phyloP scores from a whole-genome alignment of 2,329 filamentous ascomycete species.

The Leptographium radiaticola region DNA sequence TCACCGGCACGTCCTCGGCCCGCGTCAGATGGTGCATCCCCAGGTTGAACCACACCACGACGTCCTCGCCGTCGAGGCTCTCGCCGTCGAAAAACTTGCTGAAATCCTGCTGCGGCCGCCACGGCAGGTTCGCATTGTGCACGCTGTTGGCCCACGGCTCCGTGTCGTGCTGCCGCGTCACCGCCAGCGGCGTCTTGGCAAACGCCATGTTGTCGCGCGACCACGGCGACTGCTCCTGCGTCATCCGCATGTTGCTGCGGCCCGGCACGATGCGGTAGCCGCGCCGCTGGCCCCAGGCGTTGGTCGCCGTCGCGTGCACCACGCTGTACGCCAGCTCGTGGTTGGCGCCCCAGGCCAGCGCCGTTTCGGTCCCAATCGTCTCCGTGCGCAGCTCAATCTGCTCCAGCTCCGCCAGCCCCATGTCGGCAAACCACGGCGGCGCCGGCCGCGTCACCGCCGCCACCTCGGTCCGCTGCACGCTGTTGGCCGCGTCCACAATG shows the following conservation, averaged over 20 bases:
- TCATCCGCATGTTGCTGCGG: constrained; percentile 22
- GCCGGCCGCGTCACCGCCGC: constrained; percentile 17
- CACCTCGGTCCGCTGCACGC: constrained; percentile 20
- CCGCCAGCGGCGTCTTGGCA: constrained; percentile 21
- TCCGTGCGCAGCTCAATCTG: constrained; percentile 17
- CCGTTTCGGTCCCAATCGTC: constrained; percentile 14
- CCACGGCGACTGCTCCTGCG: constrained; percentile 22
- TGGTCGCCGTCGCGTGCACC: constrained; percentile 21
- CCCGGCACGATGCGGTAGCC: constrained; percentile 29
- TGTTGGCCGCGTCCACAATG: constrained; percentile 21
- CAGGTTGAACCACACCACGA: constrained; percentile 37
- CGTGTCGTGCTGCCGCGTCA: constrained; percentile 30
- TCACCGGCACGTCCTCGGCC: constrained; percentile 23
- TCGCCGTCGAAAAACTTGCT: constrained; percentile 29
- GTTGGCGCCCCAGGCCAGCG: constrained; percentile 23
- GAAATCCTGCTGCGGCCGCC: constrained; percentile 28
- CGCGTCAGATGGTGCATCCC: constrained; percentile 37
- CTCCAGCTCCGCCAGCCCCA: constrained; percentile 21
- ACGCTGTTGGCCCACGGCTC: constrained; percentile 25
- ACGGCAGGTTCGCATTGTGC: constrained; percentile 20
- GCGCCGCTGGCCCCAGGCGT: constrained; percentile 26
- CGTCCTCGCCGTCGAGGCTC: constrained; percentile 24
- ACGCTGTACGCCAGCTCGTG: constrained; percentile 25
- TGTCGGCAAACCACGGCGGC: constrained; percentile 25
- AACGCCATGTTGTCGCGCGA: constrained; percentile 8